Evolutionary conservation across 768 basidiomycete species (phyloP).

Genomic region (Tulasnella sp.): DNA sequence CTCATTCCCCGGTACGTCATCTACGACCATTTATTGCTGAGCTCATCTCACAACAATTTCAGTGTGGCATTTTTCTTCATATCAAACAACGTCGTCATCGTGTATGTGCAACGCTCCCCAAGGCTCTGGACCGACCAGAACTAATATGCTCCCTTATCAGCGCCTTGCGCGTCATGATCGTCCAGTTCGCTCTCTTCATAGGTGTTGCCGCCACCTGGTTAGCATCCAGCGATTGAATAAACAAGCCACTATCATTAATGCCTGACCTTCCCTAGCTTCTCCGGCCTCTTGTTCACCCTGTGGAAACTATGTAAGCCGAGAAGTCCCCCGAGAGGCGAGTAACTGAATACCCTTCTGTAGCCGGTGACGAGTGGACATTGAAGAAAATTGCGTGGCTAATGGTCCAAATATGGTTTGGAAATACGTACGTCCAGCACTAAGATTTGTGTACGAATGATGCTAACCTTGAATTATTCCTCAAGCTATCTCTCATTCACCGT

Average conservation of each 20-base stretch:
- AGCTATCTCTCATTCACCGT: conserved; percentile 33
- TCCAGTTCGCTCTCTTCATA: conserved; percentile 17
- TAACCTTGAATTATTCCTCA: background rate
- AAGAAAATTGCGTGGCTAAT: conserved; percentile 68
- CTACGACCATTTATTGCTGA: conserved; percentile 1
- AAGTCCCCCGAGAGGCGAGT: conserved; percentile 5
- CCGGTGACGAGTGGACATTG: conserved; percentile 29
- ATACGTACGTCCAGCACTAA: conserved; percentile 29
- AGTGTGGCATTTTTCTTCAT: conserved; percentile 73
- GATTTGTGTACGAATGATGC: conserved; percentile 10
- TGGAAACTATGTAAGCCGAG: conserved; percentile 35
- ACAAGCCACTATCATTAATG: conserved; percentile 48
- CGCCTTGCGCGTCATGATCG: conserved; percentile 70
- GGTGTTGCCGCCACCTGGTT: conserved; percentile 13
- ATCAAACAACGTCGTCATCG: conserved; percentile 63
- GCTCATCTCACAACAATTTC: background rate
- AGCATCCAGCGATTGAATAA: conserved; percentile 30
- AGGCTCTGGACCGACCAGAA: conserved; percentile 7
- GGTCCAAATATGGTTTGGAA: conserved; percentile 82
- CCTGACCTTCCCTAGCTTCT: conserved; percentile 69
- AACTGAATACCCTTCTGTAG: conserved; percentile 17
- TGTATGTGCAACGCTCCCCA: conserved; percentile 40
- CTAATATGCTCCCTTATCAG: conserved; percentile 28
- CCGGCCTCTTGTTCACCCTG: conserved; percentile 53
- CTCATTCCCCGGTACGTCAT: conserved; percentile 60